Evolutionary conservation across 768 basidiomycete genomes (phyloP).

Genomic region (Pulveroboletus sp.): DNA sequence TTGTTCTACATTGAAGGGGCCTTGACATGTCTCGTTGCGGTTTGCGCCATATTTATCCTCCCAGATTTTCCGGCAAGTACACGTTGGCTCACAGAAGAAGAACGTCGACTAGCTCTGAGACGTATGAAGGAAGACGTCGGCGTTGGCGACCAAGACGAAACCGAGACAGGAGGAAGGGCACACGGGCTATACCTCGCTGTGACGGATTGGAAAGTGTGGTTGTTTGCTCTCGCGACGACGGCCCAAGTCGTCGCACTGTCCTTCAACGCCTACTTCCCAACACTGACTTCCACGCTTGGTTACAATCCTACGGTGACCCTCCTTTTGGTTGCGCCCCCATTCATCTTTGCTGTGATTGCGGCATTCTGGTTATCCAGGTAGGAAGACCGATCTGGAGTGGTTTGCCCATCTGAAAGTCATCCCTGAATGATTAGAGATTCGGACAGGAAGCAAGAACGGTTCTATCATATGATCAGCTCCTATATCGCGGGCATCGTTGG

Average conservation of each 20-base stretch:
- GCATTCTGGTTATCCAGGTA: conserved; percentile 52
- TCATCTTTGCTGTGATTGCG: conserved; percentile 52
- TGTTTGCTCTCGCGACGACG: conserved; percentile 52
- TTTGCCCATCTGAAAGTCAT: background rate
- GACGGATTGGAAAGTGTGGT: conserved; percentile 80
- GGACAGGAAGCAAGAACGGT: conserved; percentile 65
- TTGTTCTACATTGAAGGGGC: conserved; percentile 46
- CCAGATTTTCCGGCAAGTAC: conserved; percentile 44
- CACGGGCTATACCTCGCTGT: conserved; percentile 58
- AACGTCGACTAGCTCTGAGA: conserved; percentile 44
- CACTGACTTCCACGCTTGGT: conserved; percentile 68
- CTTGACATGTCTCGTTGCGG: conserved; percentile 41
- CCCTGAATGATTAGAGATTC: conserved; percentile 47
- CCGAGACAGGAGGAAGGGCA: conserved; percentile 34
- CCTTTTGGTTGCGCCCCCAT: conserved; percentile 75
- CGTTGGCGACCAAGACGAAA: conserved; percentile 49
- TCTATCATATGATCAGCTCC: conserved; percentile 58
- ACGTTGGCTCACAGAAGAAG: conserved; percentile 33
- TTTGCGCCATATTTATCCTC: conserved; percentile 42
- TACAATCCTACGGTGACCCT: conserved; percentile 59
- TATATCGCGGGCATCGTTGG: conserved; percentile 58
- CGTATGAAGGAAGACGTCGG: conserved; percentile 65
- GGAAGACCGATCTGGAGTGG: background rate
- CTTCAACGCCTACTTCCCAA: conserved; percentile 83
- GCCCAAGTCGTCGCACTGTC: conserved; percentile 46